A percentile compares a stretch with the other conserved stretches of the same genome.
Evolutionary conservation across 2,329 filamentous ascomycete genomes (phyloP).

Genomic region (Hypomyces perniciosus): DNA sequence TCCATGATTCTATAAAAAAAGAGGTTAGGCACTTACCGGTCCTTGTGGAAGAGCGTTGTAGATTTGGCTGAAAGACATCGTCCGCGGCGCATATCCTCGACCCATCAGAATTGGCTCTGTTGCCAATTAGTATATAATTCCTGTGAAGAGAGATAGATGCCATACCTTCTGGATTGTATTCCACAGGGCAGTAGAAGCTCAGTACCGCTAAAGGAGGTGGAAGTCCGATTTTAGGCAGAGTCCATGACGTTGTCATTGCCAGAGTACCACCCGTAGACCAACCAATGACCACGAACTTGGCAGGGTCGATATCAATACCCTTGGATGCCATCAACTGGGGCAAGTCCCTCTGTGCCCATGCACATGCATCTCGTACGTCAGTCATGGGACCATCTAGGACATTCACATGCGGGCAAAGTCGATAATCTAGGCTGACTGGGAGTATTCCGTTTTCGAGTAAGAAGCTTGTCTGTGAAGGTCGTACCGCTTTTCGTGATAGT

Average conservation of each 20-base stretch:
- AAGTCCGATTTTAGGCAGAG: conserved; percentile 5
- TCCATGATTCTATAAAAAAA: background rate
- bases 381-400: conserved; percentile 40
- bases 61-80: conserved; percentile 14
- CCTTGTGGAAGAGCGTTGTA: conserved; percentile 7
- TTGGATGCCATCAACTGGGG: background rate
- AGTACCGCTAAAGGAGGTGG: conserved; percentile 13
- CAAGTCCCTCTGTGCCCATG: conserved; percentile 31
- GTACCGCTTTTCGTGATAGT: conserved; percentile 32
- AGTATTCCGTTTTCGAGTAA: conserved; percentile 36
- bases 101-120: conserved; percentile 15
- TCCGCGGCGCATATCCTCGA: conserved; percentile 13
- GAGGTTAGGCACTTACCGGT: conserved; percentile 1
- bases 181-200: conserved; percentile 16
- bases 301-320: conserved; percentile 16
- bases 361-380: conserved; percentile 38
- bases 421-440: conserved; percentile 44
- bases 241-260: conserved; percentile 32
- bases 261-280: conserved; percentile 45
- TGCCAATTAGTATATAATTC: background rate
- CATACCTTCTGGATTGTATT: conserved; percentile 16
- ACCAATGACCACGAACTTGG: conserved; percentile 35
- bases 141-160: background rate
- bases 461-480: conserved; percentile 29
- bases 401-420: conserved; percentile 43